phyloP scores from a whole-genome alignment of 2,329 filamentous ascomycete species.

The Pestalotiopsis sp. region DNA sequence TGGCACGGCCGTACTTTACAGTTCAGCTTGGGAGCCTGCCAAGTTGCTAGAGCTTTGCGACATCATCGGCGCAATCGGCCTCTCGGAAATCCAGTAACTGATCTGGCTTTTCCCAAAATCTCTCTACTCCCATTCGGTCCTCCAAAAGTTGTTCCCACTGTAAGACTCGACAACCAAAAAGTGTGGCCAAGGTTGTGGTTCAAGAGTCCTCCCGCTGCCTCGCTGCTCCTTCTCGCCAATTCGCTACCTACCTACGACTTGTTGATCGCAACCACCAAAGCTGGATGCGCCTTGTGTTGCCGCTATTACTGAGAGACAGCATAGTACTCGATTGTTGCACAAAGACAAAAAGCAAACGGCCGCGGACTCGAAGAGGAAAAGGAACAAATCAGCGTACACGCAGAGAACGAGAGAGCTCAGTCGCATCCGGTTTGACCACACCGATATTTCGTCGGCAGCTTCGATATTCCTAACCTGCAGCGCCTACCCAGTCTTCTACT shows the following conservation, averaged over 20 bases:
- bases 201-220: neutral
- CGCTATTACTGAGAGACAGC: neutral
- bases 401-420: neutral
- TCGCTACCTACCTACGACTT: neutral
- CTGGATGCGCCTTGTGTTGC: conserved; percentile 3
- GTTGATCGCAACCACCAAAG: neutral
- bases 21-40: conserved; percentile 7
- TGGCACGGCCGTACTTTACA: conserved; percentile 9
- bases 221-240: neutral
- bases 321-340: neutral
- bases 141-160: neutral
- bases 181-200: no score
- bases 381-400: neutral
- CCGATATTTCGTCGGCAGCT: neutral
- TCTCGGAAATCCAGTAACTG: neutral
- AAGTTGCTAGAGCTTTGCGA: neutral
- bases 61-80: conserved; percentile 5
- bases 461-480: neutral
- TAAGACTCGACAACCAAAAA: neutral
- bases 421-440: neutral
- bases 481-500: neutral
- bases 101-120: neutral
- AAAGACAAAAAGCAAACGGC: conserved; percentile 4
- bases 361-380: neutral
- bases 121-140: neutral